These are phyloP conservation scores for Passiflora organensis DNA, from an alignment of 345 rosid genomes.

Conservation along the genomic window DNA sequence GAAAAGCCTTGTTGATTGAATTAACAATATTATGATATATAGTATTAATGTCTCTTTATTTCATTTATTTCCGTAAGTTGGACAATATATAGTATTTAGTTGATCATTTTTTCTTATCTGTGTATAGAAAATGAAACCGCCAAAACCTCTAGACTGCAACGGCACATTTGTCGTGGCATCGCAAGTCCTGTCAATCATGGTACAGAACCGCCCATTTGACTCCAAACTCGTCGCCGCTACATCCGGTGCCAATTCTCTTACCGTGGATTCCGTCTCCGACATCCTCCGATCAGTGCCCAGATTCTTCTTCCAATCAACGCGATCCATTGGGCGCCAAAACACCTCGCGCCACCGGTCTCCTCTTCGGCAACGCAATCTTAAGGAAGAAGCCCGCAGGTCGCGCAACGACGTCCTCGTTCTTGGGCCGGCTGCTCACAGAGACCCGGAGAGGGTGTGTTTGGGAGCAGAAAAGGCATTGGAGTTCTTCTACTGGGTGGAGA, in stretches of 20 bases:
- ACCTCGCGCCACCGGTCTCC: slow-evolving; percentile 73
- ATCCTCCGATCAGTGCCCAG: slow-evolving; percentile 61
- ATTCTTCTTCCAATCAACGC: slow-evolving; percentile 67
- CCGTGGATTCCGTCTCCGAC: slow-evolving; percentile 44
- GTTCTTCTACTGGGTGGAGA: too few species aligned
- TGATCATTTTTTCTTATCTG: too few species aligned
- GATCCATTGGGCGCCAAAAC: slow-evolving; percentile 71
- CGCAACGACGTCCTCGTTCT: slow-evolving; percentile 36
- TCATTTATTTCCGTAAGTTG: too few species aligned
- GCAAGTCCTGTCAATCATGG: slow-evolving; percentile 30
- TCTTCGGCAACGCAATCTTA: slow-evolving; percentile 54
- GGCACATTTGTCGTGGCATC: too few species aligned
- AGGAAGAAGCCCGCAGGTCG: slow-evolving; percentile 33
- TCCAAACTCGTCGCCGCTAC: slow-evolving; percentile 42
- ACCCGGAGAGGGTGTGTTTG: too few species aligned
- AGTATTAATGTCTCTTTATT: too few species aligned
- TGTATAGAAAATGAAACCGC: too few species aligned
- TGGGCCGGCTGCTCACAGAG: slow-evolving; percentile 73
- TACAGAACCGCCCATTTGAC: slow-evolving; percentile 63
- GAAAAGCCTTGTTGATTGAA: too few species aligned
- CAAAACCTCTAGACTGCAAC: too few species aligned
- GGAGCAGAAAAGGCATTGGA: too few species aligned
- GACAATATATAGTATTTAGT: too few species aligned
- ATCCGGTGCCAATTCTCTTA: slow-evolving; percentile 19
- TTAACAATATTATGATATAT: too few species aligned